Percentiles rank a stretch among this genome's conserved stretches.
phyloP scores from a whole-genome alignment of 2,329 filamentous ascomycete genomes.

The Aphanoascus verrucosus region DNA sequence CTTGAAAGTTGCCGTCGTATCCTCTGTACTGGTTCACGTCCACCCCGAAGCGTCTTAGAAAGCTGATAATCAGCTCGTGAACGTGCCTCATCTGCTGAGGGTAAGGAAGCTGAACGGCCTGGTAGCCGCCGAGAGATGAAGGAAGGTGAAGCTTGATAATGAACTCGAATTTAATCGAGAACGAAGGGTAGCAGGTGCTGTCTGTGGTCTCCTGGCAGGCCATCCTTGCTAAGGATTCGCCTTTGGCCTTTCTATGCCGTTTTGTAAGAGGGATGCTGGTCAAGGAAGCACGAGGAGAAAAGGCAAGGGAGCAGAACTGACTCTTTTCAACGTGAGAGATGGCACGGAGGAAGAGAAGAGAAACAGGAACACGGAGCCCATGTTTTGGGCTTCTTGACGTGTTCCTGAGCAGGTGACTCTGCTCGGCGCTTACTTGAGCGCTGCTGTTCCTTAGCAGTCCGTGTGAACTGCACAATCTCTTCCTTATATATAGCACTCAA shows the following conservation, averaged over 20 bases:
- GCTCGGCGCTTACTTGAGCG: background rate
- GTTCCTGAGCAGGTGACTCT: constrained; percentile 1
- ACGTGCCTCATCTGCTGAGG: constrained; percentile 5
- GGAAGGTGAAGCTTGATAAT: constrained; percentile 14
- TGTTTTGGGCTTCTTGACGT: background rate
- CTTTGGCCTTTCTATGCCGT: background rate
- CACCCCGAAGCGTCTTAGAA: constrained; percentile 8
- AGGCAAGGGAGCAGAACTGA: background rate
- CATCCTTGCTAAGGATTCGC: background rate
- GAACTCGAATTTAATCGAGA: constrained; percentile 16
- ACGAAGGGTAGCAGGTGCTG: constrained; percentile 7
- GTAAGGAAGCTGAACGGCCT: background rate
- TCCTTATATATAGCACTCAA: background rate
- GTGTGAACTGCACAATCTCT: background rate
- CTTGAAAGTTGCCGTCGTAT: background rate
- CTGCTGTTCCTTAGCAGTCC: background rate
- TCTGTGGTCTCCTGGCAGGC: background rate
- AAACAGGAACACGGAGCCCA: background rate
- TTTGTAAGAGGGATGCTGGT: no score
- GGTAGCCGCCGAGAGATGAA: background rate
- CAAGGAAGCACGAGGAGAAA: background rate
- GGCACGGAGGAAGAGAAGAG: background rate
- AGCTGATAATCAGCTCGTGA: constrained; percentile 11
- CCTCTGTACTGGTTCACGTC: constrained; percentile 12
- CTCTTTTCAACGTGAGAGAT: background rate